Percentiles rank a stretch among this genome's conserved stretches.
Conservation (phyloP, 768 basidiomycete species). For the Termitomyces sp. region DNA sequence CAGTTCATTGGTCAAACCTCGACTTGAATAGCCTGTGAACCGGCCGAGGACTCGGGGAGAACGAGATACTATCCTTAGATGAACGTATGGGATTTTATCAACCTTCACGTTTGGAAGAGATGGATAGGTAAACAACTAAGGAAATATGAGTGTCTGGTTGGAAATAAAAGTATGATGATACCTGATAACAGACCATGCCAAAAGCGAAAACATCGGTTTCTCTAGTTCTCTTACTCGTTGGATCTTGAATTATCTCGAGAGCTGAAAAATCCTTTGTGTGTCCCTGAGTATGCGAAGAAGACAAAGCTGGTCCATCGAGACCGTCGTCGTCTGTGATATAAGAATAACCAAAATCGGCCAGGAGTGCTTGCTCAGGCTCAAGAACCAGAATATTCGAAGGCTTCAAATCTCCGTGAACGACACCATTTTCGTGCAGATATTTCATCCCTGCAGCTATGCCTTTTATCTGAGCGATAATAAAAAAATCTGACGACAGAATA, state of each 20-base stretch:
- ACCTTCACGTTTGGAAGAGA: background rate
- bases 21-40: background rate
- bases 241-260: background rate
- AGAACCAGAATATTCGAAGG: slow-evolving; percentile 44
- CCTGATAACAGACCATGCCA: background rate
- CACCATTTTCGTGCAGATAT: slow-evolving; percentile 26
- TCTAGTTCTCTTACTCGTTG: background rate
- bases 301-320: background rate
- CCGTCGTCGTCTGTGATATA: slow-evolving; percentile 15
- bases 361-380: slow-evolving; percentile 31
- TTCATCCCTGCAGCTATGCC: slow-evolving; percentile 26
- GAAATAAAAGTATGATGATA: background rate
- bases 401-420: slow-evolving; percentile 43
- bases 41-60: background rate
- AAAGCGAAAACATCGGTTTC: background rate
- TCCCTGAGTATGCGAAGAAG: background rate
- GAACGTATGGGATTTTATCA: background rate
- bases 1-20: background rate
- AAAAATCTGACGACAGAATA: slow-evolving; percentile 10
- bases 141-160: background rate
- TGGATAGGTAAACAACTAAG: background rate
- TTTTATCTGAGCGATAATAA: slow-evolving; percentile 14
- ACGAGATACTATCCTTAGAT: background rate
- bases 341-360: slow-evolving; percentile 48
- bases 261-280: background rate